Percentiles rank a stretch among this genome's conserved stretches.
These are phyloP conservation scores for Aspergillus uvarum DNA, from an alignment of 2,329 filamentous ascomycete species.

Conservation along the genomic window DNA sequence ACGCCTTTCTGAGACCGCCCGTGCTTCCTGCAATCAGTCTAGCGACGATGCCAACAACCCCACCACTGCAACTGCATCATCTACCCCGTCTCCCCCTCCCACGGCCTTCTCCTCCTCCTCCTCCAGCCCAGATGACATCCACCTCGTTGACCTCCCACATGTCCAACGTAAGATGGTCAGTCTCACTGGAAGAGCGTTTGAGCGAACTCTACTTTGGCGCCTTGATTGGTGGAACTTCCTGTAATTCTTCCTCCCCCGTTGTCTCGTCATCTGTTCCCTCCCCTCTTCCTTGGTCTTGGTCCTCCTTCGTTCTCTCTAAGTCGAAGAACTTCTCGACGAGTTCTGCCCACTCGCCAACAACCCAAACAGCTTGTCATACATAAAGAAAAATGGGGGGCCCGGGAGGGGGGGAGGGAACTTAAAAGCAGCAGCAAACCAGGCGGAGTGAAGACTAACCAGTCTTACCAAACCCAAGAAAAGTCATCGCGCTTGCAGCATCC, in stretches of 20 bases:
- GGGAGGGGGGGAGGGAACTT: too few relatives aligned
- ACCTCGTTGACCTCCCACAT: constrained; percentile 62
- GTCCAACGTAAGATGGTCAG: constrained; percentile 67
- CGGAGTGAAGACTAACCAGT: neutral
- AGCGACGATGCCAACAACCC: too few relatives aligned
- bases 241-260: constrained; percentile 40
- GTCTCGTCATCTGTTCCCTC: constrained; percentile 9
- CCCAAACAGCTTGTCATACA: too few relatives aligned
- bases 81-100: constrained; percentile 54
- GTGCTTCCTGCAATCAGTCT: too few relatives aligned
- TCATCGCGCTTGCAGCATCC: constrained; percentile 62
- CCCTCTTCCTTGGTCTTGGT: neutral
- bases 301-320: neutral
- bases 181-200: constrained; percentile 71
- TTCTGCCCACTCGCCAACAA: too few relatives aligned
- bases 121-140: constrained; percentile 45
- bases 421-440: neutral
- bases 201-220: constrained; percentile 65
- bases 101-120: constrained; percentile 53
- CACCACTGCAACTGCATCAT: constrained; percentile 28
- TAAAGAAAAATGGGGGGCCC: too few relatives aligned
- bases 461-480: constrained; percentile 45
- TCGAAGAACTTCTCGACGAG: too few relatives aligned
- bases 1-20: constrained; percentile 43
- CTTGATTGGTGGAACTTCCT: constrained; percentile 67